These are phyloP conservation scores for Linnemannia zychae DNA, from an alignment of 192 early-diverging fungal species.

Conservation along the genomic window DNA sequence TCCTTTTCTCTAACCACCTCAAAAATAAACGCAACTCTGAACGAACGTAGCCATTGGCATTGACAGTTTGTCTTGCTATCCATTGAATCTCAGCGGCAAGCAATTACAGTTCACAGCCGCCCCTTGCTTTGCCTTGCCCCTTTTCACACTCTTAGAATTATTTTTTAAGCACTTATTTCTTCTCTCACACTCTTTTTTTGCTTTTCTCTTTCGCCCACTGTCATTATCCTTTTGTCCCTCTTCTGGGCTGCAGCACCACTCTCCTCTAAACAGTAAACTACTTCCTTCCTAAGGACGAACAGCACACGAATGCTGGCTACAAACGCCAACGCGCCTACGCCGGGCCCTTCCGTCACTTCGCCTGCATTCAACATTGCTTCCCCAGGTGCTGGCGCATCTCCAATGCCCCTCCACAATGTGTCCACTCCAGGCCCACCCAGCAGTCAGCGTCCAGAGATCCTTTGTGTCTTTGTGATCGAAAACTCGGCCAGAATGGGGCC, in stretches of 20 bases:
- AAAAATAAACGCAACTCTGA: too few species aligned
- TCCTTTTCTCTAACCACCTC: background rate
- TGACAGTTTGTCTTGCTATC: too few species aligned
- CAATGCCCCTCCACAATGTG: slow-evolving; percentile 51
- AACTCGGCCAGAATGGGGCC: slow-evolving; percentile 64
- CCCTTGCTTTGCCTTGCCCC: too few species aligned
- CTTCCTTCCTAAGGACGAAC: too few species aligned
- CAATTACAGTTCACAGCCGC: too few species aligned
- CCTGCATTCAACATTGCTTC: slow-evolving; percentile 43
- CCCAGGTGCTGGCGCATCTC: slow-evolving; percentile 44
- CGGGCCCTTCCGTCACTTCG: slow-evolving; percentile 37
- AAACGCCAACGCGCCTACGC: slow-evolving; percentile 36
- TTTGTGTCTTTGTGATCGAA: slow-evolving; percentile 69
- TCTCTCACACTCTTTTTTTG: too few species aligned
- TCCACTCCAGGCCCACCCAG: slow-evolving; percentile 48
- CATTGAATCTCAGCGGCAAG: too few species aligned
- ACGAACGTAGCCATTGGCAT: too few species aligned
- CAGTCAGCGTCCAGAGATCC: slow-evolving; percentile 64
- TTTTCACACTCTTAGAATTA: too few species aligned
- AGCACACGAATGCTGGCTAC: slow-evolving; percentile 36
- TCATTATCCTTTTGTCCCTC: background rate
- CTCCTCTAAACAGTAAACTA: background rate
- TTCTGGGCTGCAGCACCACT: too few species aligned
- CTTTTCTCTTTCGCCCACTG: too few species aligned
- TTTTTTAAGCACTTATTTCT: too few species aligned